A percentile compares a stretch with the other conserved stretches of the same genome.
phyloP scores from a whole-genome alignment of 352 stramenopile species.

The Stramenopiles sp. region DNA sequence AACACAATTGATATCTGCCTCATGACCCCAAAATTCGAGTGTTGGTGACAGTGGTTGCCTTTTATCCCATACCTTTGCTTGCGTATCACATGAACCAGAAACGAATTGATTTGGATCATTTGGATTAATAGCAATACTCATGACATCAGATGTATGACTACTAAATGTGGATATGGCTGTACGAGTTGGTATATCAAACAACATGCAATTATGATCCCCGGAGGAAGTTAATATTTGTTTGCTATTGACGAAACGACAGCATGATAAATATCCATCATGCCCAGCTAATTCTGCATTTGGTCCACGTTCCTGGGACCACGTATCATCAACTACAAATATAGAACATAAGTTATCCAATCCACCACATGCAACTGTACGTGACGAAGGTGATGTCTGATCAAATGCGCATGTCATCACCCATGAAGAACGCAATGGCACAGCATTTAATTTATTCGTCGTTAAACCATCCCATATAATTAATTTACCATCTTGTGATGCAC shows the following conservation, averaged over 20 bases:
- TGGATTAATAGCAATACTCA: constrained; percentile 14
- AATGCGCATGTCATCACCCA: constrained; percentile 25
- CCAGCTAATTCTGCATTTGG: constrained; percentile 15
- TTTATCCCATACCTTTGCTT: constrained; percentile 19
- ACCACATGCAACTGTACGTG: constrained; percentile 17
- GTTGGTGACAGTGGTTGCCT: background rate
- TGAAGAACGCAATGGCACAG: constrained; percentile 18
- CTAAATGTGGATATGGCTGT: constrained; percentile 14
- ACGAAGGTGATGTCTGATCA: constrained; percentile 13
- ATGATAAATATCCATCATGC: constrained; percentile 21
- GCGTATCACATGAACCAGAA: constrained; percentile 21
- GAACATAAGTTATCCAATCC: constrained; percentile 23
- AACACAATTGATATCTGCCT: constrained; percentile 20
- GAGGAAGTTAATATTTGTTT: constrained; percentile 16
- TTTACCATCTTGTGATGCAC: constrained; percentile 21
- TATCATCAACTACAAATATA: constrained; percentile 12
- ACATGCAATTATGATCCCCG: constrained; percentile 21
- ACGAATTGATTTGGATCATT: constrained; percentile 19
- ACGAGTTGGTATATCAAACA: constrained; percentile 17
- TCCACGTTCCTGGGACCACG: constrained; percentile 1
- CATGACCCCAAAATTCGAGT: constrained; percentile 20
- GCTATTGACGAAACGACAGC: constrained; percentile 18
- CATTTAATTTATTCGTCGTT: constrained; percentile 17
- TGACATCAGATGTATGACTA: constrained; percentile 20
- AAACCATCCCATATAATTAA: constrained; percentile 21